phyloP scores from a whole-genome alignment of 164 flowering plant species.

The Buxus sempervirens region DNA sequence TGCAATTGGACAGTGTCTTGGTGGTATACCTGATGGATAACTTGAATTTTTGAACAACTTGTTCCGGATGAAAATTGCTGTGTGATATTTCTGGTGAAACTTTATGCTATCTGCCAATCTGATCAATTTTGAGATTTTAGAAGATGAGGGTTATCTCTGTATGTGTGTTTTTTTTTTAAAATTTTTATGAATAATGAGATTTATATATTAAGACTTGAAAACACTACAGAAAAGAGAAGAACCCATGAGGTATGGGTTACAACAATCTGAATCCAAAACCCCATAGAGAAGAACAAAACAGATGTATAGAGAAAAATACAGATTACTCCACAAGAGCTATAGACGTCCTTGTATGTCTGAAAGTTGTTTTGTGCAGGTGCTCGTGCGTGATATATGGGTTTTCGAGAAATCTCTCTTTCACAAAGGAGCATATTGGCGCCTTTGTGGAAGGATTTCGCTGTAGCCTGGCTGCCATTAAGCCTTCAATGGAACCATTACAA shows the following conservation, averaged over 20 bases:
- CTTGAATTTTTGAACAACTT: background rate
- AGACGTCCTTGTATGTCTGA: background rate
- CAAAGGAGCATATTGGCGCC: constrained; percentile 76
- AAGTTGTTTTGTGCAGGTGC: constrained; percentile 39
- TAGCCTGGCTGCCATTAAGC: constrained; percentile 11
- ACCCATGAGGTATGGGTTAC: too few species aligned
- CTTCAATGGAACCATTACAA: background rate
- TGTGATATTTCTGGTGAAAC: background rate
- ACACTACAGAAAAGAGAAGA: too few species aligned
- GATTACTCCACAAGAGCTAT: too few species aligned
- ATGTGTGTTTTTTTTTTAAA: too few species aligned
- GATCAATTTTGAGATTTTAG: too few species aligned
- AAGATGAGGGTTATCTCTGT: too few species aligned
- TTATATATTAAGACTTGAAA: too few species aligned
- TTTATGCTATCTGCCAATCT: background rate
- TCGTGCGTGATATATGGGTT: constrained; percentile 93
- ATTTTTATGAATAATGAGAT: too few species aligned
- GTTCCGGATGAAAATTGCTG: background rate
- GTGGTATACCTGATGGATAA: background rate
- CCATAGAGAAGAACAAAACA: too few species aligned
- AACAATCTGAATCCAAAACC: too few species aligned
- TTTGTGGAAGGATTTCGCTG: constrained; percentile 64
- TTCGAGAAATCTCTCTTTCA: constrained; percentile 95
- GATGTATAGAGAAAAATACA: background rate
- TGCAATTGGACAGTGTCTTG: background rate